phyloP scores from a whole-genome alignment of 768 basidiomycete species.

The Coprinellus micaceus region DNA sequence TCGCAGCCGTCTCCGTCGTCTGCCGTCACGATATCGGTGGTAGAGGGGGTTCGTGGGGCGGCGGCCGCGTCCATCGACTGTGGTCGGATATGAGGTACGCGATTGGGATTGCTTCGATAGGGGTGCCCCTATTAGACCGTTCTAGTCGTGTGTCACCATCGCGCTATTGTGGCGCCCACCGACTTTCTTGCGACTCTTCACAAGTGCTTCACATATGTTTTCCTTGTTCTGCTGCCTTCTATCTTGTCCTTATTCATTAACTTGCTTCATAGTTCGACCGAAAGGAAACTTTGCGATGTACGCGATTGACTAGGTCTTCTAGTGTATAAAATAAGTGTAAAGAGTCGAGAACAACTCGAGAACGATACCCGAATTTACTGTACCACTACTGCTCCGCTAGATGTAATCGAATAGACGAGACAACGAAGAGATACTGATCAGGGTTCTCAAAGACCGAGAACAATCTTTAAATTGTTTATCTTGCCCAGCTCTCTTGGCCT shows the following conservation, averaged over 20 bases:
- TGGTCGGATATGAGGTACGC: slow-evolving; percentile 3
- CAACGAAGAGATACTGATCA: neutral
- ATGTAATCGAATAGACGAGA: neutral
- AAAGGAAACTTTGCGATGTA: neutral
- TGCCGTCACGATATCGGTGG: neutral
- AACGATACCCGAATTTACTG: neutral
- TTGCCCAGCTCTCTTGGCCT: no score
- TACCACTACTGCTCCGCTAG: neutral
- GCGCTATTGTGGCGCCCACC: neutral
- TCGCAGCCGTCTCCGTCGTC: neutral
- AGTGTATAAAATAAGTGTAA: neutral
- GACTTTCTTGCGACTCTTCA: slow-evolving; percentile 3
- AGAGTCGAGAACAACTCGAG: neutral
- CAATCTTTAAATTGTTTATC: no score
- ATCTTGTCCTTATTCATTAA: slow-evolving; percentile 7
- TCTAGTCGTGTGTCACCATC: no score
- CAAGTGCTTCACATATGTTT: slow-evolving; percentile 4
- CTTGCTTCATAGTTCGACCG: slow-evolving; percentile 2
- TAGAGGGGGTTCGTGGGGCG: neutral
- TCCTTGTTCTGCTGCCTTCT: neutral
- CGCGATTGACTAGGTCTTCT: neutral
- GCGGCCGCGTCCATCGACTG: neutral
- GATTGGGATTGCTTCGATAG: slow-evolving; percentile 1
- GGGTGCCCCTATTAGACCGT: neutral
- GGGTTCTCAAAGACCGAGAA: no score